These are phyloP conservation scores for Barbatosphaeria neglecta DNA, from an alignment of 495 filamentous ascomycete species.

Conservation along the genomic window DNA sequence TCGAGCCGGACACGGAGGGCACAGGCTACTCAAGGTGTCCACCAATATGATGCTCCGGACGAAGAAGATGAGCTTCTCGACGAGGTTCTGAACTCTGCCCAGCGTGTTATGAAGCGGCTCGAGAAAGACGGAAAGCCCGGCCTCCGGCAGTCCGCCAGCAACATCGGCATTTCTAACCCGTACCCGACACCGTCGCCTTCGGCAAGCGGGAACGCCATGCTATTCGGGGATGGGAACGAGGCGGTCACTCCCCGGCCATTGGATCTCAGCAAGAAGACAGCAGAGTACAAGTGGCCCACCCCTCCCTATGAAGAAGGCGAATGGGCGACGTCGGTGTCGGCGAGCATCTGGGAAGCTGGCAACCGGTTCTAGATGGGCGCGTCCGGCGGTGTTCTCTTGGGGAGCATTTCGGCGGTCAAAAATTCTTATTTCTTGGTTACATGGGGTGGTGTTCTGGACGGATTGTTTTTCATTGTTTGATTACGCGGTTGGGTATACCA, in stretches of 20 bases:
- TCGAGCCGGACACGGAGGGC: conserved; percentile 78
- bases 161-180: conserved; percentile 55
- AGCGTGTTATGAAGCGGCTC: conserved; percentile 36
- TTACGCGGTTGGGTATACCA: not conserved
- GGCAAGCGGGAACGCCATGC: conserved; percentile 61
- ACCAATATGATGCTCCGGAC: conserved; percentile 87
- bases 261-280: conserved; percentile 38
- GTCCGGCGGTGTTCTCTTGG: not conserved
- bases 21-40: conserved; percentile 62
- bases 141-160: conserved; percentile 44
- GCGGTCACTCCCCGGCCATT: conserved; percentile 47
- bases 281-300: conserved; percentile 79
- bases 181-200: conserved; percentile 91
- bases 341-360: conserved; percentile 62
- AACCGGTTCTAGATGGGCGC: conserved; percentile 34
- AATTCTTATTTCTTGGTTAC: not conserved
- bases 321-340: conserved; percentile 71
- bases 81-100: conserved; percentile 51
- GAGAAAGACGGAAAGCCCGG: conserved; percentile 38
- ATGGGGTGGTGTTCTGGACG: not conserved
- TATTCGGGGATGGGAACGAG: conserved; percentile 57
- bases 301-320: conserved; percentile 83
- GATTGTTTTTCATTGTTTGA: conserved; percentile 1
- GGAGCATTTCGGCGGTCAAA: not conserved
- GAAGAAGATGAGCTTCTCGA: conserved; percentile 94